Evolutionary conservation across 2,329 filamentous ascomycete species (phyloP).

Genomic region (Venturia effusa): DNA sequence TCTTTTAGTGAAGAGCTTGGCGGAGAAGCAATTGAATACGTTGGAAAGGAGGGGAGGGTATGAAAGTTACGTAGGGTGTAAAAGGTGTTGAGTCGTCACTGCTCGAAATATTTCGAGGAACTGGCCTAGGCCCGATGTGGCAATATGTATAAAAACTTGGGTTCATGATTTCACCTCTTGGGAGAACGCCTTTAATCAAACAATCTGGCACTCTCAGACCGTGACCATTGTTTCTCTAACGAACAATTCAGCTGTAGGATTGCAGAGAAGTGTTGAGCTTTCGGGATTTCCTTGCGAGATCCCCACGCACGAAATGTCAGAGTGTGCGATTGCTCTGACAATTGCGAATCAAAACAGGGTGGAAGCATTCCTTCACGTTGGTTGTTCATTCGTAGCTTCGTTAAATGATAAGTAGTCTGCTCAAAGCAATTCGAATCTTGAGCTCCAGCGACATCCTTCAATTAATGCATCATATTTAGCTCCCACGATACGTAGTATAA

Average conservation of each 20-base stretch:
- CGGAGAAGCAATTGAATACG: background rate
- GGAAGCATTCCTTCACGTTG: background rate
- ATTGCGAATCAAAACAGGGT: background rate
- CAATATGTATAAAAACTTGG: background rate
- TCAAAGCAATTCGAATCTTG: background rate
- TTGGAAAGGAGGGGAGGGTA: background rate
- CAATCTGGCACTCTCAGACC: background rate
- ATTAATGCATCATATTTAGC: background rate
- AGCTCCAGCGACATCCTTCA: no score
- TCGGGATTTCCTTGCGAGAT: background rate
- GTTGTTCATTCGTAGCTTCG: background rate
- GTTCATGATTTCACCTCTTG: background rate
- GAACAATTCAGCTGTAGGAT: background rate
- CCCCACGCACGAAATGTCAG: background rate
- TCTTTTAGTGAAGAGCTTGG: background rate
- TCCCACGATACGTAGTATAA: slow-evolving; percentile 72
- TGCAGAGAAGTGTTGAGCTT: background rate
- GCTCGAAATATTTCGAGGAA: background rate
- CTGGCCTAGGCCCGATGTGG: background rate
- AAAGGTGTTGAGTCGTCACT: background rate
- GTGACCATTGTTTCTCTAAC: background rate
- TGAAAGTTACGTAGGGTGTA: background rate
- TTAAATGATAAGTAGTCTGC: background rate
- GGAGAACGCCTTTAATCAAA: background rate
- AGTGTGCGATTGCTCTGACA: background rate